These are phyloP conservation scores for Backusella australiensis DNA, from an alignment of 192 early-diverging fungal species.

Conservation along the genomic window DNA sequence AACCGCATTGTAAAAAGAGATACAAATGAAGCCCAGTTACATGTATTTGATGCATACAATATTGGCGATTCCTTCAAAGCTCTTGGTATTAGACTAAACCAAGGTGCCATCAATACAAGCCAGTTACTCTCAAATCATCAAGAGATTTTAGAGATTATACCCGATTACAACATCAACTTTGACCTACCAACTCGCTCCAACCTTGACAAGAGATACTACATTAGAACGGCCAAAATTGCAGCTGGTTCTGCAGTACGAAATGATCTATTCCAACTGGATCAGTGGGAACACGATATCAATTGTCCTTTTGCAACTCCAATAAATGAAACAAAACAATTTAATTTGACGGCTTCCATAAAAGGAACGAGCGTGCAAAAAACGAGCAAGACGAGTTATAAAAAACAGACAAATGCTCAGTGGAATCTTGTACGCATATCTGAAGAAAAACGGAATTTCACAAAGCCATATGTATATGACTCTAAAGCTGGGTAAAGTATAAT, in stretches of 20 bases:
- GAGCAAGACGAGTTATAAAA: background rate
- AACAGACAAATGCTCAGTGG: conserved; percentile 76
- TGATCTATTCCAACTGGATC: background rate
- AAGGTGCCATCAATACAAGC: background rate
- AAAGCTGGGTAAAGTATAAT: conserved; percentile 15
- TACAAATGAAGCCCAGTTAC: background rate
- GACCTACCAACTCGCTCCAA: background rate
- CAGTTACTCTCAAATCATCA: background rate
- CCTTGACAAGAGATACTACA: conserved; percentile 7
- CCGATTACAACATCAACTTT: conserved; percentile 19
- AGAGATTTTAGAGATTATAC: conserved; percentile 18
- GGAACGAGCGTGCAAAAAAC: background rate
- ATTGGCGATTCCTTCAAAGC: conserved; percentile 15
- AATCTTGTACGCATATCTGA: conserved; percentile 80
- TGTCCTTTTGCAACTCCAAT: conserved; percentile 1
- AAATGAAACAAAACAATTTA: background rate
- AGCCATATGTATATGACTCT: conserved; percentile 17
- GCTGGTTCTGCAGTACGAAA: background rate
- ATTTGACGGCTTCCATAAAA: background rate
- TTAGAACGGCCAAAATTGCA: background rate
- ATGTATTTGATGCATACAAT: conserved; percentile 21
- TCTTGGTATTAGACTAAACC: background rate
- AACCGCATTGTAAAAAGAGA: background rate
- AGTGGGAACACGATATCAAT: background rate
- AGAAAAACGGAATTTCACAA: conserved; percentile 33